A percentile compares a stretch with the other conserved stretches of the same genome.
These are phyloP conservation scores for Vigna mungo DNA, from an alignment of 306 rosid genomes.

Conservation along the genomic window DNA sequence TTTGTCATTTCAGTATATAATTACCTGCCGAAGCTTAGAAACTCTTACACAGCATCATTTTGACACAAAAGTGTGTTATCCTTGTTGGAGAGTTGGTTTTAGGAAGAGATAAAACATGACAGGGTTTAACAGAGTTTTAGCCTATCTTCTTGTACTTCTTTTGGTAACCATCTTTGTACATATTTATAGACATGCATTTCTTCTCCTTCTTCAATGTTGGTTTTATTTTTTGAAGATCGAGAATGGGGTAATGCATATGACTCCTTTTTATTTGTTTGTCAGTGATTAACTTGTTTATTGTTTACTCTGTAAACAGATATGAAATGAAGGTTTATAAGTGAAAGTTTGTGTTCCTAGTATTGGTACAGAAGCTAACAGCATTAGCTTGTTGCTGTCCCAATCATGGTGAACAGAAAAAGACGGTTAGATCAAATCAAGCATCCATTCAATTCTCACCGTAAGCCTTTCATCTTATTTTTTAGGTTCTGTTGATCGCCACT, in stretches of 20 bases:
- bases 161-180: not conserved
- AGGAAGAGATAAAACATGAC: slow-evolving; percentile 1
- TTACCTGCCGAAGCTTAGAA: not conserved
- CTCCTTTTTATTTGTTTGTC: slow-evolving; percentile 5
- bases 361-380: slow-evolving; percentile 48
- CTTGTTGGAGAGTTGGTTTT: slow-evolving; percentile 19
- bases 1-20: slow-evolving; percentile 8
- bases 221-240: not conserved
- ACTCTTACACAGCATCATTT: slow-evolving; percentile 21
- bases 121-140: slow-evolving; percentile 6
- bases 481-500: slow-evolving; percentile 19
- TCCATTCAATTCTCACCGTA: slow-evolving; percentile 67
- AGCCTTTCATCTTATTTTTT: slow-evolving; percentile 38
- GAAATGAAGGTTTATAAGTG: slow-evolving; percentile 1
- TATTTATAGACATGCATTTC: not conserved
- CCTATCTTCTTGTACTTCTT: not conserved
- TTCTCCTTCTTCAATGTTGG: not conserved
- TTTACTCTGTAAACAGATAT: not conserved
- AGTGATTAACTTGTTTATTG: slow-evolving; percentile 22
- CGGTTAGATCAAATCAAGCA: slow-evolving; percentile 57
- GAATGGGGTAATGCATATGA: not conserved
- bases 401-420: slow-evolving; percentile 56
- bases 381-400: slow-evolving; percentile 29
- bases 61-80: not conserved
- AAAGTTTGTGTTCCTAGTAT: slow-evolving; percentile 35